Base-by-base conservation (phyloP, 805 yeast species). In the Ascoidea asiatica region DNA sequence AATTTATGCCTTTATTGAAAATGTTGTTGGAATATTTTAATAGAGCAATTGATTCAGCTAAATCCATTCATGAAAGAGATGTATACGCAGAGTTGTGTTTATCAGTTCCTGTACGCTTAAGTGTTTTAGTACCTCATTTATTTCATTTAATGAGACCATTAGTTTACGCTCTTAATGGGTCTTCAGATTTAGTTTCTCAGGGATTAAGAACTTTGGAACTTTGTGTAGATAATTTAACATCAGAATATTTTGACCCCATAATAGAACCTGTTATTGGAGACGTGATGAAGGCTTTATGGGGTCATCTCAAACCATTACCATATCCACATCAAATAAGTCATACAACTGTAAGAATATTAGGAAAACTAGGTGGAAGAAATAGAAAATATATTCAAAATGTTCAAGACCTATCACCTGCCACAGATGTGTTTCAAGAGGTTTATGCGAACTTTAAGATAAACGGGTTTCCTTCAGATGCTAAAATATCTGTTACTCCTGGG, bases 161-260 rank as follows among this genome's bases (percentile, higher is more conserved):
- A 42, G 97, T 90, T 0, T 76, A 79, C 51, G 97, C 99, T 0
- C 66, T 92, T 49, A 84, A 84, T 56, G 95, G 95, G 0, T 73
- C 87, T 1, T 95, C 81, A 49, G 99, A 92, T 50, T 72, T 94
- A 39, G 92, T 92, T 1, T 79, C 89, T 41, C 98, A 92, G 61
- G 99, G 99, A 40, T 66, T 92, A 50, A 69, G 99, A 50, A 94
- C 98, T 0, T 73, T 92, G 46, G 99, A 92, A 57, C 69, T 92
- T 5, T 92, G 98, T 58, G 96, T 92, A 20, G 99, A 92, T 56
- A 92, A 94, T 55, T 63, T 92, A 48, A 94, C 97, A 0, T 95
- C 97, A 0, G 95, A 89, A 51, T 92, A 89, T 60, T 88, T 92
- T 60, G 98, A 92, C 55, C 97, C 98, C 2, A 89, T 92, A 57